Conservation (phyloP, 2,329 filamentous ascomycete genomes). For the Cladosporium sphaerospermum region DNA sequence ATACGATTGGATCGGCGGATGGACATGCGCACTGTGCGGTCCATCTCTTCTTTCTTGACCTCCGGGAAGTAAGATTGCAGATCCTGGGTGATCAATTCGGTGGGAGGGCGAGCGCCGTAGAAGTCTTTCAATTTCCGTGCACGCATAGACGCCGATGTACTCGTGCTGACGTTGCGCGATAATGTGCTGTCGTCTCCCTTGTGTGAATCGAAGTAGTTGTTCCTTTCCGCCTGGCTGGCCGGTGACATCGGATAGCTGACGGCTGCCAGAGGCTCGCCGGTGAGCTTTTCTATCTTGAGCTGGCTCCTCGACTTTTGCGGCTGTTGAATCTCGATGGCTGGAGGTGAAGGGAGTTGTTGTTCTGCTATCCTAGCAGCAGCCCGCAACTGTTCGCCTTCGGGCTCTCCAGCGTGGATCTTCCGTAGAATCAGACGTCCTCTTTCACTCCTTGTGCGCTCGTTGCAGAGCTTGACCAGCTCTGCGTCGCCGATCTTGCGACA, state of each 20-base stretch:
- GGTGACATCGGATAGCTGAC: slow-evolving; percentile 85
- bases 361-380: slow-evolving; percentile 82
- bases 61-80: slow-evolving; percentile 96
- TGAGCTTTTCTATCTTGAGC: slow-evolving; percentile 79
- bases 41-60: slow-evolving; percentile 88
- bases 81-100: slow-evolving; percentile 94
- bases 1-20: slow-evolving; percentile 84
- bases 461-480: slow-evolving; percentile 86
- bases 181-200: slow-evolving; percentile 15
- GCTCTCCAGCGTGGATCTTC: slow-evolving; percentile 87
- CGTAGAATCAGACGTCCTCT: slow-evolving; percentile 84
- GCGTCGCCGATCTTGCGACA: slow-evolving; percentile 78
- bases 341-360: slow-evolving; percentile 56
- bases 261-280: slow-evolving; percentile 80
- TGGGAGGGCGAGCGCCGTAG: slow-evolving; percentile 86
- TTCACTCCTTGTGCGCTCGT: slow-evolving; percentile 76
- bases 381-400: slow-evolving; percentile 77
- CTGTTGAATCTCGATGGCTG: slow-evolving; percentile 54
- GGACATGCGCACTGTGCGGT: slow-evolving; percentile 88
- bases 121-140: slow-evolving; percentile 65
- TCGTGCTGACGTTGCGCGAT: slow-evolving; percentile 27
- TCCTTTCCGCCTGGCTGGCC: slow-evolving; percentile 58
- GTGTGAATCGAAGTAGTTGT: slow-evolving; percentile 47
- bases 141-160: slow-evolving; percentile 34
- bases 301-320: slow-evolving; percentile 67